Evolutionary conservation across 352 stramenopile species (phyloP), one percentile per base, ranked within the genome.

Genomic region (Phytopythium cucurbitacearum): DNA sequence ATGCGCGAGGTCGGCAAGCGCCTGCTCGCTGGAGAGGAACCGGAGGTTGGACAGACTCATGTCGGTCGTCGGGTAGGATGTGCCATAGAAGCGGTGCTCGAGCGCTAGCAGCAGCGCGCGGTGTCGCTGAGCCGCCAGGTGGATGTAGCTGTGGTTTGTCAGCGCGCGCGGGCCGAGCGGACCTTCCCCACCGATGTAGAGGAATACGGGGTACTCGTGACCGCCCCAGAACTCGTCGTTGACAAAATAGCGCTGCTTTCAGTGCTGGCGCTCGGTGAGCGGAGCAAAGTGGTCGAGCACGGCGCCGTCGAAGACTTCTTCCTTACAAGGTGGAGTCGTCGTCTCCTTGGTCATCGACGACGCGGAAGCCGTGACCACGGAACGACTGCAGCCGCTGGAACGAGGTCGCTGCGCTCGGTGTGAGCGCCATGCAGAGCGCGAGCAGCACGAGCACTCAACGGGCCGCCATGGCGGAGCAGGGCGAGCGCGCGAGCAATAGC

Each of bases 31-130:
- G 16, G 84, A 97, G 21, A 98, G 83, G 69, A 89, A 98, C 16
- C 69, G 71, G 33, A 98, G 64, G 68, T 96, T 90, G 7, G 62
- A 51, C 39, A 81, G 71, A 63, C 70, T 89, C 76, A 92, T 88
- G 68, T 93, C 73, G 9, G 62, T 43, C 10, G 68, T 92, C 33
- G 91, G 91, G 71, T 97, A 97, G 48, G 85, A 97, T 49, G 91
- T 83, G 51, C 95, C 96, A 64, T 98, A 99, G 76, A 96, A 98
- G 6, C 96, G 85, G 73, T 98, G 96, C 69, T 98, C 95, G 7
- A 99, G 61, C 1, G 92, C 92, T 59, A 97, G 81, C 33, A 96
- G 59, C 38, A 94, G 53, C 21, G 84, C 85, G 40, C 70, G 64
- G 57, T 93, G 73, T 41, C 94, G 64, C 60, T 92, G 60, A 2